A percentile compares a stretch with the other conserved stretches of the same genome.
Conservation (phyloP, 2,329 filamentous ascomycete genomes). For the Fonsecaea pedrosoi region DNA sequence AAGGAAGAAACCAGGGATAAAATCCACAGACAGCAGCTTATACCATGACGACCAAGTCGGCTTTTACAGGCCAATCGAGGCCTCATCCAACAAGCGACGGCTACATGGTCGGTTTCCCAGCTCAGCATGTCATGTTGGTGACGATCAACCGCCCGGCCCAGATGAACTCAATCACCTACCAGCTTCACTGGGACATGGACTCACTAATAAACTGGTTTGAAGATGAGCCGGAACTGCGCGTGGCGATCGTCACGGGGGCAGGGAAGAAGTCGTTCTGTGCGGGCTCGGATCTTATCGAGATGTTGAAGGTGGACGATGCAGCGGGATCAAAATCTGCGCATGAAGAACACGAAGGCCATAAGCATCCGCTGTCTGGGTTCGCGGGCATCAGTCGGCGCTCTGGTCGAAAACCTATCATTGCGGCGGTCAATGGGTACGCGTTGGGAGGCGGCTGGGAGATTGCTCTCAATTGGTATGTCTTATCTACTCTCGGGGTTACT, state of each 20-base stretch:
- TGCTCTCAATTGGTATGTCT: constrained; percentile 38
- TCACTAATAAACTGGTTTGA: constrained; percentile 55
- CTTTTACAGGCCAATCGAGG: no score
- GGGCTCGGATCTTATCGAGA: constrained; percentile 54
- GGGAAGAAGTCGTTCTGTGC: constrained; percentile 54
- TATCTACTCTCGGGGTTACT: no score
- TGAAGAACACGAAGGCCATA: constrained; percentile 40
- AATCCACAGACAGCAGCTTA: neutral
- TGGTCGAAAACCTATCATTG: constrained; percentile 76
- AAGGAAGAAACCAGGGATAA: no score
- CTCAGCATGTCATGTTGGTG: constrained; percentile 55
- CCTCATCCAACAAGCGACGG: no score
- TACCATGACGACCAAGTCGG: no score
- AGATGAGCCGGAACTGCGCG: constrained; percentile 49
- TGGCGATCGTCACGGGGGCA: constrained; percentile 52
- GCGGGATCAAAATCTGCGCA: constrained; percentile 6
- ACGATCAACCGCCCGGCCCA: constrained; percentile 52
- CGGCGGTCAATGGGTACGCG: constrained; percentile 76
- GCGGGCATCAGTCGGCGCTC: constrained; percentile 60
- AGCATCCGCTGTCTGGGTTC: constrained; percentile 47
- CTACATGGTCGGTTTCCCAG: constrained; percentile 46
- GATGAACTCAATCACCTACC: constrained; percentile 54
- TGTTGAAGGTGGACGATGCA: constrained; percentile 20
- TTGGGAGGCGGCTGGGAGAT: constrained; percentile 81
- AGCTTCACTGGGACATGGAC: constrained; percentile 51